Evolutionary conservation across 2,329 filamentous ascomycete species (phyloP).

Genomic region (Claviceps sp.): DNA sequence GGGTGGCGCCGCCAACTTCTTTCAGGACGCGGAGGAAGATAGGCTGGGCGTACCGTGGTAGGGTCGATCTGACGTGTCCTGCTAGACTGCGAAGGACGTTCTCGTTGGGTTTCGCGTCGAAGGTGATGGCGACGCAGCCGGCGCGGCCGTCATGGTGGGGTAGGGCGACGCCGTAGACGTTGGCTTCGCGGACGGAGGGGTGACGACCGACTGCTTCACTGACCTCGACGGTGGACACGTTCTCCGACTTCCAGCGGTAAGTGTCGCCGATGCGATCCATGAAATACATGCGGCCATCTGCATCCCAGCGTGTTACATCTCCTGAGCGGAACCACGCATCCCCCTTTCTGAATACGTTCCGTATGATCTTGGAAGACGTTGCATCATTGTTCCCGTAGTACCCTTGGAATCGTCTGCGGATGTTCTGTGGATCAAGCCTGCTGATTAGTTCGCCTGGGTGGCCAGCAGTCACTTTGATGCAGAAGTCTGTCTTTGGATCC

Average conservation of each 20-base stretch:
- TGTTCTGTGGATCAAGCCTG: constrained; percentile 51
- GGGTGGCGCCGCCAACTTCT: constrained; percentile 38
- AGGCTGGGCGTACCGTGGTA: constrained; percentile 66
- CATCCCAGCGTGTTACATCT: constrained; percentile 62
- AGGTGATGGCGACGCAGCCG: constrained; percentile 61
- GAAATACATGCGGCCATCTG: constrained; percentile 63
- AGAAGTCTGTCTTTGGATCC: constrained; percentile 56
- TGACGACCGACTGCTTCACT: constrained; percentile 59
- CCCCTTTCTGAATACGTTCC: constrained; percentile 58
- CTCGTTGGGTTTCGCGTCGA: constrained; percentile 35
- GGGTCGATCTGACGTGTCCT: constrained; percentile 36
- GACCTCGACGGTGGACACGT: constrained; percentile 73
- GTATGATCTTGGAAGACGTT: constrained; percentile 59
- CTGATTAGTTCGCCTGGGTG: constrained; percentile 66
- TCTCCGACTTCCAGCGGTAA: constrained; percentile 72
- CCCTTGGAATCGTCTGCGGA: constrained; percentile 58
- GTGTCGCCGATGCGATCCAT: constrained; percentile 70
- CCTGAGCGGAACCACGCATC: constrained; percentile 77
- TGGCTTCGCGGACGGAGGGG: constrained; percentile 57
- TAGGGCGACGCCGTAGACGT: constrained; percentile 72
- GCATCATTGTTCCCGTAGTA: constrained; percentile 66
- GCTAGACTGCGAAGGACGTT: constrained; percentile 46
- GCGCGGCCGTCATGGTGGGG: constrained; percentile 74
- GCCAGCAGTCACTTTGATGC: constrained; percentile 41
- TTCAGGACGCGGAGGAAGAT: constrained; percentile 59